These are phyloP conservation scores for Vicia sativa DNA, from an alignment of 306 rosid genomes.

Conservation along the genomic window DNA sequence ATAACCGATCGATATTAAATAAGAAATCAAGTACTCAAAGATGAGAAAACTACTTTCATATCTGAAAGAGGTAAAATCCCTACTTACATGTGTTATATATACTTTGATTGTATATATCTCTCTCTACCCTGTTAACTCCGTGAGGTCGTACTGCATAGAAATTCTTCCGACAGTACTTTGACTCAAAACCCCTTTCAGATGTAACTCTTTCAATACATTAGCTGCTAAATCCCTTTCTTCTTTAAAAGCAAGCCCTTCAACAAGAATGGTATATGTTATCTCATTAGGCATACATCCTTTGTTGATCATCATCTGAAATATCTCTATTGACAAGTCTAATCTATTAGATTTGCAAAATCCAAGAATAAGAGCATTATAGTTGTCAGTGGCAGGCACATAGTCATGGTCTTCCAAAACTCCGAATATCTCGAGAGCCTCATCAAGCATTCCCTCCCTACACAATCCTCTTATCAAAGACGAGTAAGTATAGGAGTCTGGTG, in stretches of 20 bases:
- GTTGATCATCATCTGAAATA: slow-evolving; percentile 67
- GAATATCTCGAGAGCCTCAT: slow-evolving; percentile 78
- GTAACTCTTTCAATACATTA: slow-evolving; percentile 61
- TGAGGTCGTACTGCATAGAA: slow-evolving; percentile 67
- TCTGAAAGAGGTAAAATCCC: slow-evolving; percentile 28
- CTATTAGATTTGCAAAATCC: slow-evolving; percentile 77
- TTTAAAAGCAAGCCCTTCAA: slow-evolving; percentile 83
- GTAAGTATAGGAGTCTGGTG: slow-evolving; percentile 77
- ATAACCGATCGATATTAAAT: slow-evolving; percentile 25
- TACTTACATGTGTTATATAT: slow-evolving; percentile 38
- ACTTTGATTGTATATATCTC: slow-evolving; percentile 15
- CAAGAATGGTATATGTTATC: slow-evolving; percentile 71
- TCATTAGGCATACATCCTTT: slow-evolving; percentile 76
- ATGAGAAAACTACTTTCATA: slow-evolving; percentile 34
- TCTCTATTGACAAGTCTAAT: slow-evolving; percentile 62
- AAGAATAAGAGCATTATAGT: slow-evolving; percentile 77
- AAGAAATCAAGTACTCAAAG: slow-evolving; percentile 13
- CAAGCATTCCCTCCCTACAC: slow-evolving; percentile 88
- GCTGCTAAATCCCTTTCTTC: slow-evolving; percentile 67
- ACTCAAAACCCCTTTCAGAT: slow-evolving; percentile 56
- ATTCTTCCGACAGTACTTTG: slow-evolving; percentile 73
- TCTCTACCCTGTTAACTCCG: slow-evolving; percentile 45
- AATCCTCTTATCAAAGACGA: slow-evolving; percentile 87
- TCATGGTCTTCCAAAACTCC: slow-evolving; percentile 70
- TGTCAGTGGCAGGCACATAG: slow-evolving; percentile 60